Base-by-base conservation (phyloP, 2,329 filamentous ascomycete genomes). In the Pyrenochaeta sp. region DNA sequence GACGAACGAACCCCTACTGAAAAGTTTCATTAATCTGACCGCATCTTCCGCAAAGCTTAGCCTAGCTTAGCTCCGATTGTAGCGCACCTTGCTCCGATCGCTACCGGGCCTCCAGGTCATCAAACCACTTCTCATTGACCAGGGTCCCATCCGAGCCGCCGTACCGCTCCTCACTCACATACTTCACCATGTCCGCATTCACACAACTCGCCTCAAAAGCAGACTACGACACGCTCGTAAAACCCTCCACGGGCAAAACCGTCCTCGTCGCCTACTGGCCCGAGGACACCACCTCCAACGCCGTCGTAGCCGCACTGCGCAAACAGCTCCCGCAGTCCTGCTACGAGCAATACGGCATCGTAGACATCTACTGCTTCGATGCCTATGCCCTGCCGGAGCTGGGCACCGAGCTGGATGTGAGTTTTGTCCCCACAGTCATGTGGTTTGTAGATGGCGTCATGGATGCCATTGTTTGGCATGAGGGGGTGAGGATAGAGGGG, bases 391-490 rank as follows among this genome's bases (percentile, higher is more conserved):
- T 69, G 30, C 68, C 68, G 1, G 62, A 65, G 22, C 62, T 71
- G 22, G 67, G 61, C 0, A 58, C 61, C 2, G 54, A 63, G 52
- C 28, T 71, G 58, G 65, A 66, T 44, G 45, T 69, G 7, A 62
- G 47, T 32, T 71, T 71, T 62, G 67, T 69, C 45, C 68, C 68
- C 8, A 67, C 56, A 28, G 43, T 71, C 22, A 67, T 69, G 64
- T 71, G 67, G 67, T 71, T 68, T 28, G 58, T 55, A 32, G 65
- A 71, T 46, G 61, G 64, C 2, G 54, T 64, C 15, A 58, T 61
- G 46, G 68, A 71, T 56, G 51, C 68, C 10, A 48, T 69, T 40
- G 65, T 68, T 5, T 71, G 68, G 68, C 68, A 71, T 47, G 60
- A 67, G 25, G 68, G 68, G 2, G 66, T 67, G 12, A 55, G 58